phyloP scores from a whole-genome alignment of 257 asterid species.

The Ballota nigra region DNA sequence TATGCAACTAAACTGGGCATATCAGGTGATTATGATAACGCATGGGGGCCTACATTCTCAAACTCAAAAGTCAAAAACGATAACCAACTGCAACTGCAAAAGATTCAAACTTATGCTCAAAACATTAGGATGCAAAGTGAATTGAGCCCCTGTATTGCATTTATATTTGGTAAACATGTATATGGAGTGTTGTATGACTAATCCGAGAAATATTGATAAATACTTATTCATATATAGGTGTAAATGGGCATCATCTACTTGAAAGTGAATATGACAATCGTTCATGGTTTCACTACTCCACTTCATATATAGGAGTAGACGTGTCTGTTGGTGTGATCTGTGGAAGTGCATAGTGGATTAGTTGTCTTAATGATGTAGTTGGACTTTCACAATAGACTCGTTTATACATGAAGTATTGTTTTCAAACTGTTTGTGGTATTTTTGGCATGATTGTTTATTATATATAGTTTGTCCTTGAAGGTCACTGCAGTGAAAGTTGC shows the following conservation, averaged over 20 bases:
- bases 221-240: not conserved
- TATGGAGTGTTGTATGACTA: slow-evolving; percentile 7
- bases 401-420: not conserved
- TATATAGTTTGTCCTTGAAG: slow-evolving; percentile 36
- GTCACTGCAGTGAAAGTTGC: slow-evolving; percentile 96
- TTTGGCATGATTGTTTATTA: slow-evolving; percentile 13
- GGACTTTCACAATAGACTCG: slow-evolving; percentile 7
- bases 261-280: not conserved
- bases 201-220: not conserved
- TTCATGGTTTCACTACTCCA: not conserved
- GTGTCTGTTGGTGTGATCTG: too few species aligned
- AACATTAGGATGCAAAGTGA: not conserved
- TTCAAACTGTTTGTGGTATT: not conserved
- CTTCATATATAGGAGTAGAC: slow-evolving; percentile 5
- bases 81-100: not conserved
- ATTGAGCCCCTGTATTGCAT: not conserved
- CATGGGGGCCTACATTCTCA: not conserved
- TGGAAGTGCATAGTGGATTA: too few species aligned
- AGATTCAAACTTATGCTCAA: not conserved
- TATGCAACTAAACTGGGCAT: not conserved
- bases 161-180: not conserved
- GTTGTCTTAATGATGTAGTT: too few species aligned
- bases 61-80: not conserved
- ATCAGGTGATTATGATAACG: not conserved
- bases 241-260: not conserved